Evolutionary conservation across 2,329 filamentous ascomycete species (phyloP).

Genomic region (Hirsutella thompsonii): DNA sequence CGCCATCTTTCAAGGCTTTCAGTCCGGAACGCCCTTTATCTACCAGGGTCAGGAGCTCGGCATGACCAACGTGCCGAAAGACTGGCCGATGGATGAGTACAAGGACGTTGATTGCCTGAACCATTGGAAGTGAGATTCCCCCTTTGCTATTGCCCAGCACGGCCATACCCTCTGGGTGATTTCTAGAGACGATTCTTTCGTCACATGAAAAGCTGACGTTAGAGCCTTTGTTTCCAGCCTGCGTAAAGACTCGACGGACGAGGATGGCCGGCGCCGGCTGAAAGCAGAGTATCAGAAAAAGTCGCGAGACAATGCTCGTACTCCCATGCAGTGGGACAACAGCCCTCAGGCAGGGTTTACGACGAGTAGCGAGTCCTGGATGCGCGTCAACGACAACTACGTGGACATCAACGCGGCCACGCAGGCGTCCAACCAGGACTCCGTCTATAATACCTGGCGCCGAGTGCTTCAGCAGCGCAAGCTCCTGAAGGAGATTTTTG

Average conservation of each 20-base stretch:
- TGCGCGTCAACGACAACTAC: slow-evolving; percentile 54
- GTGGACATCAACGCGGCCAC: slow-evolving; percentile 46
- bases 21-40: slow-evolving; percentile 52
- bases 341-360: slow-evolving; percentile 53
- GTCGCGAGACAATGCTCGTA: slow-evolving; percentile 56
- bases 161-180: background rate
- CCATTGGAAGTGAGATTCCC: slow-evolving; percentile 28
- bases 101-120: slow-evolving; percentile 52
- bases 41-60: slow-evolving; percentile 60
- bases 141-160: background rate
- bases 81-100: slow-evolving; percentile 53
- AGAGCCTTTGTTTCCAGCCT: background rate
- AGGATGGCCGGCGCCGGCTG: slow-evolving; percentile 21
- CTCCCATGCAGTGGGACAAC: slow-evolving; percentile 60
- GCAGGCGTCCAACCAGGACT: slow-evolving; percentile 33
- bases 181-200: background rate
- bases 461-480: slow-evolving; percentile 47
- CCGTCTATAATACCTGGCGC: slow-evolving; percentile 50
- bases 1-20: slow-evolving; percentile 40
- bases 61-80: slow-evolving; percentile 48
- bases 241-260: slow-evolving; percentile 24
- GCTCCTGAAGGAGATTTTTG: slow-evolving; percentile 45
- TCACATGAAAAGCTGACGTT: background rate
- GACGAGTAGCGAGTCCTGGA: slow-evolving; percentile 47
- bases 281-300: slow-evolving; percentile 39